These are phyloP conservation scores for Wickerhamomyces tratensis DNA, from an alignment of 805 yeast genomes.

Conservation along the genomic window DNA sequence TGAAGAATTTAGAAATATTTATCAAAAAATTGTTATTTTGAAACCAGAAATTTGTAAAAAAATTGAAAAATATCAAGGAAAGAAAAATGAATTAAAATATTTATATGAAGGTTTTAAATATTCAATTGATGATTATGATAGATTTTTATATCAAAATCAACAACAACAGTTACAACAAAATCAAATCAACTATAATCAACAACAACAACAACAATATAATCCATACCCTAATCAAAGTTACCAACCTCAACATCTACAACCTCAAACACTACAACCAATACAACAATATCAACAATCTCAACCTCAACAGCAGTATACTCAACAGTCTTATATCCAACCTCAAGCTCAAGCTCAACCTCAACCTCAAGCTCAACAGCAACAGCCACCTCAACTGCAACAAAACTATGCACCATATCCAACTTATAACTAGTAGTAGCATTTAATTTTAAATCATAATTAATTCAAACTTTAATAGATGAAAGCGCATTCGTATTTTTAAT, in stretches of 20 bases:
- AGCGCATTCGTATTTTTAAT: too few relatives aligned
- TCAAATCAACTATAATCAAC: constrained; percentile 23
- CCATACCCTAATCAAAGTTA: not conserved
- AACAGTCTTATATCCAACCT: constrained; percentile 18
- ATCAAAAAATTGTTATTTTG: constrained; percentile 62
- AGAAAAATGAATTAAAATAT: constrained; percentile 51
- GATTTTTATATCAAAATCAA: not conserved
- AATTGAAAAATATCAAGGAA: constrained; percentile 68
- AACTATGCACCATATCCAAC: not conserved
- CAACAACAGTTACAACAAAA: constrained; percentile 1
- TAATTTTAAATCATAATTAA: too few relatives aligned
- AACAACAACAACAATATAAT: constrained; percentile 23
- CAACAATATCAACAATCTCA: constrained; percentile 14
- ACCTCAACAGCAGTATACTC: constrained; percentile 22
- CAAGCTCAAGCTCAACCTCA: constrained; percentile 22
- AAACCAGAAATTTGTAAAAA: constrained; percentile 66
- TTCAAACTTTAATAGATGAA: too few relatives aligned
- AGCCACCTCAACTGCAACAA: not conserved
- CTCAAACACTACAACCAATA: constrained; percentile 20
- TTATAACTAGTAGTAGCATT: too few relatives aligned
- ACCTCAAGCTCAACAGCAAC: not conserved
- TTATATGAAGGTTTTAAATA: not conserved
- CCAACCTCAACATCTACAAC: not conserved
- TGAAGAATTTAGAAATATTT: constrained; percentile 63
- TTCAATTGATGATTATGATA: not conserved